Conservation (phyloP, 169 alveolate species). For the Cryptosporidium ubiquitum region DNA sequence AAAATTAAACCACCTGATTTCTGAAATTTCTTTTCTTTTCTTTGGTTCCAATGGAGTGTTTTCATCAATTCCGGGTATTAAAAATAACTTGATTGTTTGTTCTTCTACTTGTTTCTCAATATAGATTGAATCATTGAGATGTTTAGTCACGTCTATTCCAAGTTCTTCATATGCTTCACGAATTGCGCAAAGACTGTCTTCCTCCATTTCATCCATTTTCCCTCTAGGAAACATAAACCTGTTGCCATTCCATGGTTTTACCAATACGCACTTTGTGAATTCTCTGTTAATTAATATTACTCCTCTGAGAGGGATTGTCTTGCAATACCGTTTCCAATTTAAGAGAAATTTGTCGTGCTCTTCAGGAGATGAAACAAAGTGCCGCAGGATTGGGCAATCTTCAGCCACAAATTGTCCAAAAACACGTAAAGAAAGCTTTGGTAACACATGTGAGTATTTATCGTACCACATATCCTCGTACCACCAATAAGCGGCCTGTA, state of each 20-base stretch:
- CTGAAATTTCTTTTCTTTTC: constrained; percentile 86
- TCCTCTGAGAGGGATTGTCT: constrained; percentile 89
- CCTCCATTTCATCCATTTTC: constrained; percentile 92
- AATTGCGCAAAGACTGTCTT: constrained; percentile 91
- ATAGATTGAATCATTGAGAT: constrained; percentile 81
- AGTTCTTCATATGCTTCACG: constrained; percentile 94
- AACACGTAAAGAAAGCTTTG: constrained; percentile 80
- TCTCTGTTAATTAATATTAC: constrained; percentile 86
- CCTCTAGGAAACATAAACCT: constrained; percentile 94
- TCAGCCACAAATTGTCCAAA: constrained; percentile 85
- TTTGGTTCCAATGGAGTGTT: constrained; percentile 81
- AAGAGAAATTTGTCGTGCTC: constrained; percentile 80
- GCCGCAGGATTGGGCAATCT: constrained; percentile 84
- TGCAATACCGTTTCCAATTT: constrained; percentile 85
- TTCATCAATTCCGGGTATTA: constrained; percentile 89
- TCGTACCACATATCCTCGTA: constrained; percentile 90
- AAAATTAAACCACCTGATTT: constrained; percentile 85
- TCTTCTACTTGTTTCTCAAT: constrained; percentile 84
- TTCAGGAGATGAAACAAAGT: constrained; percentile 79
- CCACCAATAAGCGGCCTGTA: constrained; percentile 94
- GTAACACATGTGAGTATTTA: constrained; percentile 82
- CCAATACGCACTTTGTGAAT: constrained; percentile 84
- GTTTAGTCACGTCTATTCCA: constrained; percentile 87
- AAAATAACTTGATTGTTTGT: constrained; percentile 84
- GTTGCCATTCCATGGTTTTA: constrained; percentile 87